Percentiles rank a stretch among this genome's conserved stretches.
These are phyloP conservation scores for Tulasnella sp. DNA, from an alignment of 768 basidiomycete genomes.

Conservation along the genomic window DNA sequence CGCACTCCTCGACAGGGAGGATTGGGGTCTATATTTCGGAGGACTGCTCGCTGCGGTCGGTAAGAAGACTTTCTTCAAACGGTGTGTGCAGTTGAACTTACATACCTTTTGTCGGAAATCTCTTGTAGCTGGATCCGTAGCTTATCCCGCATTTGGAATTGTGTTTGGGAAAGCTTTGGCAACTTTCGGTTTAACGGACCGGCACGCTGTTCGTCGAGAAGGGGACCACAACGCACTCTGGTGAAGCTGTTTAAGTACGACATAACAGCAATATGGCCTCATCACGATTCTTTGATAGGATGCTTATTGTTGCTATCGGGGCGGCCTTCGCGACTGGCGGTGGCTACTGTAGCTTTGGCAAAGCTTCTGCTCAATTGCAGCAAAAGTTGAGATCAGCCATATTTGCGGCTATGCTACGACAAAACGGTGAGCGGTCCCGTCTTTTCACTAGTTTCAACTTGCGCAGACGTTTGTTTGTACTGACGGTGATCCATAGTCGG, in stretches of 20 bases:
- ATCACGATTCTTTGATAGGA: conserved; percentile 29
- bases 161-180: conserved; percentile 37
- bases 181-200: conserved; percentile 20
- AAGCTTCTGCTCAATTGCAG: conserved; percentile 58
- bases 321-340: conserved; percentile 47
- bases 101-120: conserved; percentile 9
- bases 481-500: conserved; percentile 37
- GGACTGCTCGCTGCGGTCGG: conserved; percentile 45
- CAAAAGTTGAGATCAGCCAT: conserved; percentile 54
- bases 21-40: conserved; percentile 45
- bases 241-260: no score
- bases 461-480: background rate
- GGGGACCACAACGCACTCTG: conserved; percentile 55
- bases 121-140: conserved; percentile 40
- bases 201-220: conserved; percentile 33
- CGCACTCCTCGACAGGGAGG: conserved; percentile 47
- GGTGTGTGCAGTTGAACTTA: conserved; percentile 23
- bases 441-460: conserved; percentile 26
- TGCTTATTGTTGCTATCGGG: conserved; percentile 69
- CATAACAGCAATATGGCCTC: background rate
- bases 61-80: conserved; percentile 6
- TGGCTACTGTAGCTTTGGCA: conserved; percentile 62
- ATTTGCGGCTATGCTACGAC: conserved; percentile 74
- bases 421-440: conserved; percentile 54
- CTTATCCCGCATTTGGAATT: conserved; percentile 63